Evolutionary conservation across 108 stramenopile genomes (phyloP), one percentile per base, ranked within the genome.

Genomic region (Conticribra guillardii): DNA sequence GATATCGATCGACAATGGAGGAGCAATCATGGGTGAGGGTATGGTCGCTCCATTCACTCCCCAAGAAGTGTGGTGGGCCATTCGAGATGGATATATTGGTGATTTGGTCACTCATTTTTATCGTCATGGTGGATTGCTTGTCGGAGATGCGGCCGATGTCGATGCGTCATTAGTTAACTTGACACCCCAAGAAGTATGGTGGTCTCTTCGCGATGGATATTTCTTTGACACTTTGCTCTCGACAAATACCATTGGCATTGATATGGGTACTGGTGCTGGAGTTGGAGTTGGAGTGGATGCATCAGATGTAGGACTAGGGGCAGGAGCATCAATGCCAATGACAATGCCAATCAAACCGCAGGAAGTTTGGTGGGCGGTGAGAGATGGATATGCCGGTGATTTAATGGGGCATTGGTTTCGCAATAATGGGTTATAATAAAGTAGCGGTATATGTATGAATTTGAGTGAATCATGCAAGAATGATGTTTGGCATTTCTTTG

Each of bases 371-470:
- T 85, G 84, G 87, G 82, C 87, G 18, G 41, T 77, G 16, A 57
- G 57, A 48, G 81, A 75, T 60, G 79, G 79, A 26, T 87, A 87
- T 73, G 41, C 71, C 9, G 41, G 27, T 28, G 65, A 69, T 11
- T 26, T 84, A 57, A 24, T 81, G 22, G 33, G 46, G 15, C 82
- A 85, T 64, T 73, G 77, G 52, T 67, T 74, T 37, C 71, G 73
- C 23, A 78, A 87, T 68, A 84, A 84, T 31, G 87, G 87, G 27
- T 37, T 87, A 28, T 80, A n/a, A n/a, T n/a, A n/a, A n/a, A n/a
- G n/a, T n/a, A n/a, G n/a, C n/a, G n/a, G n/a, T n/a, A n/a, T n/a
- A n/a, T n/a, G n/a, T n/a, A n/a, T n/a, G n/a, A n/a, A n/a, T n/a
- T n/a, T n/a, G n/a, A n/a, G n/a, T n/a, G n/a, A n/a, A n/a, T n/a